Evolutionary conservation across 2,329 filamentous ascomycete species (phyloP).

Genomic region (Trichothecium roseum): DNA sequence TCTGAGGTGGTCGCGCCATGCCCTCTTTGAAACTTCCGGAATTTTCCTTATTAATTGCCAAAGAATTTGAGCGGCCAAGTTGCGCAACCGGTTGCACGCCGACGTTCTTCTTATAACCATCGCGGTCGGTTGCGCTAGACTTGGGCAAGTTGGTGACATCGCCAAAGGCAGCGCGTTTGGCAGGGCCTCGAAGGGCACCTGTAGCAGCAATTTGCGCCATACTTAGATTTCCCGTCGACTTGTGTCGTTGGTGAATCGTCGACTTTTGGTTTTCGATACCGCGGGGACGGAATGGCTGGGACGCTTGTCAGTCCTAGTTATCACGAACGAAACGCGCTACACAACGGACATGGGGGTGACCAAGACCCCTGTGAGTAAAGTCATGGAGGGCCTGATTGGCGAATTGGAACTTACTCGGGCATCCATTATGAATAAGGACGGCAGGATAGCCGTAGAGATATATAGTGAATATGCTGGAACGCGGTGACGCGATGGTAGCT

Average conservation of each 20-base stretch:
- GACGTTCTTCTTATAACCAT: neutral
- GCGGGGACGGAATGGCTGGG: conserved; percentile 28
- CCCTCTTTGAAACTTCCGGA: neutral
- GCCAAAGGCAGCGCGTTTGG: conserved; percentile 70
- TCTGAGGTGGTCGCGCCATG: conserved; percentile 9
- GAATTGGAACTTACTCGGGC: conserved; percentile 19
- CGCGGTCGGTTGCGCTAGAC: conserved; percentile 9
- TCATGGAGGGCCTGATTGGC: no score
- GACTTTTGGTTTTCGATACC: conserved; percentile 44
- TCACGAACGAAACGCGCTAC: no score
- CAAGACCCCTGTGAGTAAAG: no score
- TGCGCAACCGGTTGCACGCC: neutral
- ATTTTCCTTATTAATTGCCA: neutral
- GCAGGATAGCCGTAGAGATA: no score
- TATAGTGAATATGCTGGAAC: no score
- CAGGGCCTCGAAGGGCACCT: conserved; percentile 28
- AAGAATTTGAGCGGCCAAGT: neutral
- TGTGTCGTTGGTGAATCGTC: conserved; percentile 66
- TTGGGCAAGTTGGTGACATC: conserved; percentile 66
- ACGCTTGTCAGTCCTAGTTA: no score
- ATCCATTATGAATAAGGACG: conserved; percentile 15
- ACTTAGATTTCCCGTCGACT: conserved; percentile 57
- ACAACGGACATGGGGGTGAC: no score
- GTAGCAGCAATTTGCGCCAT: conserved; percentile 13
- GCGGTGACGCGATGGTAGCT: no score